A percentile compares a stretch with the other conserved stretches of the same genome.
These are phyloP conservation scores for Xylaria hypoxylon DNA, from an alignment of 2,329 filamentous ascomycete species.

Conservation along the genomic window DNA sequence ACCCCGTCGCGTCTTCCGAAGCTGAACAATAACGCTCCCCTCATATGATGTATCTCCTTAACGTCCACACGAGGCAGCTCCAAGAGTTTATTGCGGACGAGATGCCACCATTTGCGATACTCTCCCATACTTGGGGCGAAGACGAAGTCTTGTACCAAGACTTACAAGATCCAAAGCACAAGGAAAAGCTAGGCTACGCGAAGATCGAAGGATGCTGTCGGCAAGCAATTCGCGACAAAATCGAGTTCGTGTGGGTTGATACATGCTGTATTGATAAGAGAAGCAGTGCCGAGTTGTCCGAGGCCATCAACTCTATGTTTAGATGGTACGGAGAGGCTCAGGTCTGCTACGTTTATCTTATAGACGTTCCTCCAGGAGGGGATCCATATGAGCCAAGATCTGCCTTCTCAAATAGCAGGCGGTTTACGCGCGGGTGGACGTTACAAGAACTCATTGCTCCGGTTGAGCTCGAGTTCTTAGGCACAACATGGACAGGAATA, in stretches of 20 bases:
- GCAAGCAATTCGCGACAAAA: conserved; percentile 10
- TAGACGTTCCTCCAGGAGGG: conserved; percentile 1
- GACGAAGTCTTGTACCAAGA: conserved; percentile 27
- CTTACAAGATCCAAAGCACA: conserved; percentile 1
- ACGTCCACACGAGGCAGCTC: conserved; percentile 24
- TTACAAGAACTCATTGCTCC: conserved; percentile 10
- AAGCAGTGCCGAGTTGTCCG: conserved; percentile 19
- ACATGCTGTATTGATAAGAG: conserved; percentile 31
- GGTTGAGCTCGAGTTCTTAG: conserved; percentile 4
- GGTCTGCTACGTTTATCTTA: conserved; percentile 25
- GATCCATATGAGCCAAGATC: not conserved
- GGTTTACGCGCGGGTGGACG: conserved; percentile 11
- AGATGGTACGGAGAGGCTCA: conserved; percentile 19
- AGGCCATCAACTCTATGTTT: conserved; percentile 24
- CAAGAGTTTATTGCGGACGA: conserved; percentile 21
- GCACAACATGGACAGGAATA: not conserved
- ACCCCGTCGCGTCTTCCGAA: not conserved
- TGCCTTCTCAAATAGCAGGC: not conserved
- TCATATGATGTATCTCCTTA: conserved; percentile 23
- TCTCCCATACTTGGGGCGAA: conserved; percentile 27
- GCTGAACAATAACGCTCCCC: not conserved
- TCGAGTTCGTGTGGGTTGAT: conserved; percentile 28
- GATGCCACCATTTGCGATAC: conserved; percentile 18
- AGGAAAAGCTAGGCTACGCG: conserved; percentile 1
- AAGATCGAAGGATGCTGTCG: conserved; percentile 29